Base-by-base conservation (phyloP, 2,329 filamentous ascomycete species). In the Colletotrichum gigasporum region DNA sequence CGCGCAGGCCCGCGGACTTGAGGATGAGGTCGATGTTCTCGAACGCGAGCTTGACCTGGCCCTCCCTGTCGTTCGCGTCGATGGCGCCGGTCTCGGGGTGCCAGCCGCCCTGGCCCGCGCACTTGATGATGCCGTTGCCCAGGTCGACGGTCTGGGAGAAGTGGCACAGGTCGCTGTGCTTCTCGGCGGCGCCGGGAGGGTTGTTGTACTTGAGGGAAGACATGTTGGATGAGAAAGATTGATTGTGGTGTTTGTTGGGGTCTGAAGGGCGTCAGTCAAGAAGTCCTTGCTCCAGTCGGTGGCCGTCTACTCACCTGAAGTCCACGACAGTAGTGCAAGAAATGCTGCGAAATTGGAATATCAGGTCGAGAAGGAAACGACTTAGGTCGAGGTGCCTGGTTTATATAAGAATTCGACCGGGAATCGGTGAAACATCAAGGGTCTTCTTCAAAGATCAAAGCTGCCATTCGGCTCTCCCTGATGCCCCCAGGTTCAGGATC, bases 61-160 rank as follows among this genome's bases (percentile, higher is more conserved):
- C 30, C 12, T 39, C 18, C 58, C 12, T 70, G 1, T 71, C 63
- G 18, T 56, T 50, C 3, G 67, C 42, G 30, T 53, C 39, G 7
- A 73, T 60, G 8, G 65, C 58, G 1, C 70, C 70, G 0, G 63
- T 61, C 2, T 67, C 47, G 8, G 51, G 22, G 28, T 66, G 42
- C 63, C 67, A 71, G 3, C 71, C 70, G 0, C 70, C 71, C 20
- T 73, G 71, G 0, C 71, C 71, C 0, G 70, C 69, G 20, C 69
- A 67, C 4, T 73, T 73, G 28, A 70, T 55, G n/a, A 65, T 69
- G 11, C 39, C 57, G 14, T 72, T 68, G 1, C 70, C 67, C 0
- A 73, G 55, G 12, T 69, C 63, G 4, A 72, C 66, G 3, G 67
- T 66, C 44, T 72, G 71, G 2, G 71, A 71, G 61, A 71, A 72